Evolutionary conservation across 2,329 filamentous ascomycete species (phyloP).

Genomic region (Escovopsis weberi): DNA sequence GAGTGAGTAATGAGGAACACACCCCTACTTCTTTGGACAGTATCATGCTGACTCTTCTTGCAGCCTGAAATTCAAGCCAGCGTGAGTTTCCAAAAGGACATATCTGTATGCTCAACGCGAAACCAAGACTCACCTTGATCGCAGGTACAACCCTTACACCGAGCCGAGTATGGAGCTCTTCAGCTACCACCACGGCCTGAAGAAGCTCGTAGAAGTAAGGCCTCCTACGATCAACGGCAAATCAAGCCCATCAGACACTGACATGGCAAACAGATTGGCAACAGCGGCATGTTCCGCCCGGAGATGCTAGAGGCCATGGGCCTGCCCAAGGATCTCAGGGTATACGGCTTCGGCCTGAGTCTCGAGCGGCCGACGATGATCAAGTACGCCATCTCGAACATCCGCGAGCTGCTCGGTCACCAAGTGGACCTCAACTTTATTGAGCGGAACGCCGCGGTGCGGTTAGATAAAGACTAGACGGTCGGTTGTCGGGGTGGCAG

Average conservation of each 20-base stretch:
- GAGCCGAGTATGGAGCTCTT: constrained; percentile 98
- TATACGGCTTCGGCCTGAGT: constrained; percentile 87
- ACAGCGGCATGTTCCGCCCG: constrained; percentile 96
- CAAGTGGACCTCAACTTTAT: constrained; percentile 93
- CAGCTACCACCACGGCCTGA: constrained; percentile 77
- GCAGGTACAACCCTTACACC: constrained; percentile 72
- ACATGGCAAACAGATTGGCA: constrained; percentile 49
- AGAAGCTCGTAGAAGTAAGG: constrained; percentile 64
- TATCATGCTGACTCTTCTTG: not conserved
- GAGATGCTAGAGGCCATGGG: constrained; percentile 97
- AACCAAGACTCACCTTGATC: not conserved
- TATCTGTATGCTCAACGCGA: too few species aligned
- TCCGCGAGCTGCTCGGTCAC: constrained; percentile 82
- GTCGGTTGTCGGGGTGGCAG: not conserved
- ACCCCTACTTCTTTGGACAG: not conserved
- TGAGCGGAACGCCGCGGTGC: constrained; percentile 77
- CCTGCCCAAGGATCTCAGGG: constrained; percentile 75
- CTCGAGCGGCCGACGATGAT: constrained; percentile 97
- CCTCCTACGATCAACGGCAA: too few species aligned
- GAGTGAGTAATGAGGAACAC: constrained; percentile 13
- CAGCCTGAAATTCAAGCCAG: constrained; percentile 81
- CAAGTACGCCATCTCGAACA: constrained; percentile 81
- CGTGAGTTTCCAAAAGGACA: constrained; percentile 21
- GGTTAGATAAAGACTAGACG: constrained; percentile 65
- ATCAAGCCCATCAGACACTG: not conserved